A percentile compares a stretch with the other conserved stretches of the same genome.
Evolutionary conservation across 2,329 filamentous ascomycete species (phyloP).

Genomic region (Botrytis byssoidea): DNA sequence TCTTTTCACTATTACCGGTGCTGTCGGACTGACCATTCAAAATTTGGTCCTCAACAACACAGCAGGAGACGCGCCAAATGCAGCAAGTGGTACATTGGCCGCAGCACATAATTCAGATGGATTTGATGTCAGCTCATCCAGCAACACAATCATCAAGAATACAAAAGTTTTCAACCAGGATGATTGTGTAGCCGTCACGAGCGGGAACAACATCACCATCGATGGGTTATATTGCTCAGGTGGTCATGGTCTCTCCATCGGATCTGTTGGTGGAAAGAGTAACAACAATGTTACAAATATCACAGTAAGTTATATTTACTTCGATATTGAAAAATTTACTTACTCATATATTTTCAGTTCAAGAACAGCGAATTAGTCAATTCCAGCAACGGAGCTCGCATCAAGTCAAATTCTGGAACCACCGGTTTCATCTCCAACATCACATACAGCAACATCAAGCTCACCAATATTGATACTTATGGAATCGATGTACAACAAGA

Average conservation of each 20-base stretch:
- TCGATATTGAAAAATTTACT: neutral
- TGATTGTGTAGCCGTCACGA: conserved; percentile 39
- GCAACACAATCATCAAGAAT: conserved; percentile 43
- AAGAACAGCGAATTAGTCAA: conserved; percentile 33
- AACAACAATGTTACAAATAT: conserved; percentile 41
- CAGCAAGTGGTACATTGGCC: conserved; percentile 25
- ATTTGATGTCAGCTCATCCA: conserved; percentile 48
- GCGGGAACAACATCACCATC: conserved; percentile 38
- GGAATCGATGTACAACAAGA: conserved; percentile 53
- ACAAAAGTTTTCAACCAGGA: conserved; percentile 36
- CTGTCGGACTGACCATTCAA: conserved; percentile 46
- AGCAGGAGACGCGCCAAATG: conserved; percentile 48
- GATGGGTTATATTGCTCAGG: conserved; percentile 36
- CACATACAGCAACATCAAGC: conserved; percentile 47
- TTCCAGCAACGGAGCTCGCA: conserved; percentile 41
- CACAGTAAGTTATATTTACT: conserved; percentile 27
- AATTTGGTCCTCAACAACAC: conserved; percentile 56
- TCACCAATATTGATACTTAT: conserved; percentile 47
- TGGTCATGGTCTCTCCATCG: conserved; percentile 39
- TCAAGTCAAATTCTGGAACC: conserved; percentile 43
- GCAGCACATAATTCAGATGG: conserved; percentile 53
- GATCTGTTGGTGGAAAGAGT: conserved; percentile 39
- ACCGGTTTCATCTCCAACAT: conserved; percentile 44
- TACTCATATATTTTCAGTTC: conserved; percentile 29
- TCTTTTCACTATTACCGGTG: conserved; percentile 47